Evolutionary conservation across 371 early-diverging fungal species (phyloP), one percentile per base, ranked within the genome.

Genomic region (Dichotomocladium elegans): DNA sequence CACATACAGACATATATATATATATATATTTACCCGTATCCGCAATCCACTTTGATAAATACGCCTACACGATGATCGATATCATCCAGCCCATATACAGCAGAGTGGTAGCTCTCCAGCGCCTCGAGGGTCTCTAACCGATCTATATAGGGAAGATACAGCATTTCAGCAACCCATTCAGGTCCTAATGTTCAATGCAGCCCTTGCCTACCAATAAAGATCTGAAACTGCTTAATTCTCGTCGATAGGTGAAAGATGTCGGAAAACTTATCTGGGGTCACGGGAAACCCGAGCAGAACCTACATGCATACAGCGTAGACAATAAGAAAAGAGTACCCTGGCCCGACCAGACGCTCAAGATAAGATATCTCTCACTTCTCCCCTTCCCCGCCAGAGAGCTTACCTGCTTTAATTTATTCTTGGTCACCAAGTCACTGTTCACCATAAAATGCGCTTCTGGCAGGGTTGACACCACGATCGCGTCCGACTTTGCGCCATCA

Each of bases 381-480:
- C n/a, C n/a, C n/a, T n/a, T n/a, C n/a, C n/a, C n/a, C n/a, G n/a
- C n/a, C n/a, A n/a, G 37, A 26, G 22, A 17, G 11, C 3, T 27
- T 47, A 63, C 72, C 28, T 76, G 60, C 41, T 72, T 64, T 2
- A 76, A 55, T 27, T 64, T 41, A 6, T 57, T 57, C 15, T 42
- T 22, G 3, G 55, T 25, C 4, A 57, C 60, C 11, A 74, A 55
- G 9, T 35, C 51, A 29, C 70, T 70, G 22, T 63, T 27, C 14
- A 61, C 65, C 57, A 76, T 55, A 17, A 41, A 51, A 35, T 64
- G 47, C 28, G 76, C 76, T 47, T 76, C 76, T 11, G 76, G 64
- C 37, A 76, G 19, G 0, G 76, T 76, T 2, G 72, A 72, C 4
- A 72, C 72, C 9, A 76, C 70, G 43, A 76, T 70, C n/a, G 72